Conservation (phyloP, 371 early-diverging fungal genomes). For the Thermomucor indicae-seudaticae region DNA sequence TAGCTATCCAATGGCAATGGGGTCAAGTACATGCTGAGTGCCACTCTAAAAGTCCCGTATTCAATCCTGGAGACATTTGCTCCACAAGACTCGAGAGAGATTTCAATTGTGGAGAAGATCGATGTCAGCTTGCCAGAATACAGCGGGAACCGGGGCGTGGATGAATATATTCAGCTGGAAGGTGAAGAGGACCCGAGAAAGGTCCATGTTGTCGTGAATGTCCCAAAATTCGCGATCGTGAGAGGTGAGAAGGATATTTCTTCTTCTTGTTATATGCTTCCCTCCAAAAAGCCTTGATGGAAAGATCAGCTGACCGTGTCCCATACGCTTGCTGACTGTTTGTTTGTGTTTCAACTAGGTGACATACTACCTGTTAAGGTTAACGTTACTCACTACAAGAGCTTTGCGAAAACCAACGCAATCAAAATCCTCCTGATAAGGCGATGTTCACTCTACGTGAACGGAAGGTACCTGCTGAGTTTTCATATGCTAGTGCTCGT, state of each 20-base stretch:
- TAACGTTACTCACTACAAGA: conserved; percentile 22
- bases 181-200: conserved; percentile 12
- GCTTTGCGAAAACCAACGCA: conserved; percentile 6
- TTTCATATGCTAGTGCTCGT: too few species aligned
- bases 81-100: conserved; percentile 11
- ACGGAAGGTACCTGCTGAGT: conserved; percentile 11
- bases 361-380: conserved; percentile 34
- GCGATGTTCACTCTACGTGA: conserved; percentile 9
- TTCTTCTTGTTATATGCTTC: too few species aligned
- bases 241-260: too few species aligned
- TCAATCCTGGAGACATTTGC: conserved; percentile 13
- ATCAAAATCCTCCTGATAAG: conserved; percentile 11
- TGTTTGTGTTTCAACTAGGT: conserved; percentile 19
- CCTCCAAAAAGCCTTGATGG: not conserved
- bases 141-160: conserved; percentile 11
- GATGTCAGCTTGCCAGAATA: conserved; percentile 29
- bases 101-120: conserved; percentile 36
- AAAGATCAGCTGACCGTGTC: too few species aligned
- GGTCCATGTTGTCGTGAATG: conserved; percentile 17
- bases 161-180: conserved; percentile 11
- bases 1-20: conserved; percentile 20
- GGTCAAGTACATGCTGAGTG: conserved; percentile 27
- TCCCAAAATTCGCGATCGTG: conserved; percentile 38
- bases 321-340: too few species aligned
- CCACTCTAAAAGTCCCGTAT: conserved; percentile 22